Percentiles rank a stretch among this genome's conserved stretches.
Evolutionary conservation across 306 rosid genomes (phyloP).

Genomic region (Benincasa hispida): DNA sequence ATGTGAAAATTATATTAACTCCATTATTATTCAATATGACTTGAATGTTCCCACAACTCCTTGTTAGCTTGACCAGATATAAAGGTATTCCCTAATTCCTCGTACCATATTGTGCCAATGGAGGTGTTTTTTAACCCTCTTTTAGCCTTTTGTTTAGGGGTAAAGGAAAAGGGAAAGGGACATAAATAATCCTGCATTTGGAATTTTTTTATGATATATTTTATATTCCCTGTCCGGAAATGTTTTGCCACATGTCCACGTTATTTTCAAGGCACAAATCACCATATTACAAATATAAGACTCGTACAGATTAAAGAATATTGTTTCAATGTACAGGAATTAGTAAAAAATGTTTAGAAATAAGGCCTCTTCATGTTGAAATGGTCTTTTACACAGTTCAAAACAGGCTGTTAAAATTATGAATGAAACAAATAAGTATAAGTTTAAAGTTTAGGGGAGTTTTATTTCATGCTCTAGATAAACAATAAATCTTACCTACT

Average conservation of each 20-base stretch:
- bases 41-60: background rate
- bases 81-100: background rate
- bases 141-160: background rate
- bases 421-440: background rate
- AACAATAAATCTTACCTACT: conserved; percentile 35
- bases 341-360: background rate
- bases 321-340: background rate
- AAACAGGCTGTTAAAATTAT: background rate
- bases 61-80: background rate
- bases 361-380: background rate
- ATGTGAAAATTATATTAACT: background rate
- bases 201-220: background rate
- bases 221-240: background rate
- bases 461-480: background rate
- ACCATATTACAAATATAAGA: background rate
- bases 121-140: background rate
- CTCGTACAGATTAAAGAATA: background rate
- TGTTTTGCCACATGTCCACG: background rate
- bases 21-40: background rate
- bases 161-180: background rate
- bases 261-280: background rate
- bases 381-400: background rate
- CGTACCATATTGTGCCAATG: background rate
- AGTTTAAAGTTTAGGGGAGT: background rate
- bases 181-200: background rate